A percentile compares a stretch with the other conserved stretches of the same genome.
These are phyloP conservation scores for Kodamaea hsintzibuensis DNA, from an alignment of 805 yeast genomes.

Conservation along the genomic window DNA sequence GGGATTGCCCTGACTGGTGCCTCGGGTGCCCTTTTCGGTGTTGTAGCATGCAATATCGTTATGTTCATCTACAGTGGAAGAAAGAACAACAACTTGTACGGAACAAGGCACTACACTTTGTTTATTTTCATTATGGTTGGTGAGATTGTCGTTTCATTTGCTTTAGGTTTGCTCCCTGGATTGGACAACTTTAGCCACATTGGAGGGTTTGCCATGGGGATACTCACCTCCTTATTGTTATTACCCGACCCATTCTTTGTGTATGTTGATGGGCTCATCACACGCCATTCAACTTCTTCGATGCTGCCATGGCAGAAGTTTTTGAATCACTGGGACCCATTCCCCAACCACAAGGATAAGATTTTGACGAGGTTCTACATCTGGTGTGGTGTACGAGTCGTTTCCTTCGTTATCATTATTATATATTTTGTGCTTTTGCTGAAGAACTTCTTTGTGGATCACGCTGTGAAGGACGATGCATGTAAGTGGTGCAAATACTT, in stretches of 20 bases:
- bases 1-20: slow-evolving; percentile 73
- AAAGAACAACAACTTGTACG: slow-evolving; percentile 46
- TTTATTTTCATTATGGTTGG: slow-evolving; percentile 48
- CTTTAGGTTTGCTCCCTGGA: slow-evolving; percentile 69
- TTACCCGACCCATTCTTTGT: slow-evolving; percentile 58
- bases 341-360: slow-evolving; percentile 34
- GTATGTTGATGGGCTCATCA: slow-evolving; percentile 39
- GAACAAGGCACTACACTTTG: slow-evolving; percentile 46
- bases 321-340: slow-evolving; percentile 41
- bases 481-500: slow-evolving; percentile 77
- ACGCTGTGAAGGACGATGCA: slow-evolving; percentile 23
- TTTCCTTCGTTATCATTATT: slow-evolving; percentile 45
- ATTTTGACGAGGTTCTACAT: slow-evolving; percentile 39
- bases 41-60: slow-evolving; percentile 61
- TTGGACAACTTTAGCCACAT: slow-evolving; percentile 73
- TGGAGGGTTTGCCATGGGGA: slow-evolving; percentile 71
- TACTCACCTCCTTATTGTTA: slow-evolving; percentile 48
- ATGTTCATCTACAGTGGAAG: slow-evolving; percentile 55
- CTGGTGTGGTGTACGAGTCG: slow-evolving; percentile 55
- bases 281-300: slow-evolving; percentile 26
- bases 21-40: slow-evolving; percentile 69
- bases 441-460: slow-evolving; percentile 44
- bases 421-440: slow-evolving; percentile 52
- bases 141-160: slow-evolving; percentile 60
- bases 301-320: slow-evolving; percentile 34